These are phyloP conservation scores for Aspergillus quadricinctus DNA, from an alignment of 2,329 filamentous ascomycete species.

Conservation along the genomic window DNA sequence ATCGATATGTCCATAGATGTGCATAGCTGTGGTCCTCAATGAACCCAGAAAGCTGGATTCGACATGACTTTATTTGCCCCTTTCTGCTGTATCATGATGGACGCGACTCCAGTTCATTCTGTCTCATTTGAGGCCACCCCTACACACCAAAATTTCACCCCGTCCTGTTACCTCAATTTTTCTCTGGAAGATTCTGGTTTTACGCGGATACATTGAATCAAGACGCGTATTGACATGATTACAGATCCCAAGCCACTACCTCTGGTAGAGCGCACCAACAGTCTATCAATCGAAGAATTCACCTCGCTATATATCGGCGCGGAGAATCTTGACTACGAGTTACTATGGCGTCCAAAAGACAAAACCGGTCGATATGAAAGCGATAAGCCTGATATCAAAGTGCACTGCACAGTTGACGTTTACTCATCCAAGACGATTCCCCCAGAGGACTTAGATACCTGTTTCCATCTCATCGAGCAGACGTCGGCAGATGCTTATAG, in stretches of 20 bases:
- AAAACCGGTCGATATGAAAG: neutral
- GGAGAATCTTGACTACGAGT: conserved; percentile 1
- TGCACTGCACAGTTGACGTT: conserved; percentile 22
- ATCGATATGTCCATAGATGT: neutral
- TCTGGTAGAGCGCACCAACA: conserved; percentile 42
- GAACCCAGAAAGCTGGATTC: neutral
- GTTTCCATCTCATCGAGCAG: conserved; percentile 49
- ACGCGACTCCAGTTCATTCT: neutral
- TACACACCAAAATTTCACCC: no score
- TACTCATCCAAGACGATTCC: conserved; percentile 37
- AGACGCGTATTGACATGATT: conserved; percentile 13
- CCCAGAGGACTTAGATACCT: conserved; percentile 42
- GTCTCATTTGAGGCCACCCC: no score
- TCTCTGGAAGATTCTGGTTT: neutral
- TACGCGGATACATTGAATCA: neutral
- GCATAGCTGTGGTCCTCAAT: neutral
- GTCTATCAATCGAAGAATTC: conserved; percentile 37
- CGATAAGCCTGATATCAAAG: conserved; percentile 1
- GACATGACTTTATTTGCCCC: neutral
- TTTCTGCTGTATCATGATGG: neutral
- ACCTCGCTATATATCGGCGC: conserved; percentile 28
- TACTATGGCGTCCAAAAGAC: neutral
- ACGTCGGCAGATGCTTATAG: conserved; percentile 54
- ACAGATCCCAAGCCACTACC: conserved; percentile 15
- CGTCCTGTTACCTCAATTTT: neutral